A percentile compares a stretch with the other conserved stretches of the same genome.
phyloP scores from a whole-genome alignment of 208 protist genomes.

The Acanthamoeba lenticulata region DNA sequence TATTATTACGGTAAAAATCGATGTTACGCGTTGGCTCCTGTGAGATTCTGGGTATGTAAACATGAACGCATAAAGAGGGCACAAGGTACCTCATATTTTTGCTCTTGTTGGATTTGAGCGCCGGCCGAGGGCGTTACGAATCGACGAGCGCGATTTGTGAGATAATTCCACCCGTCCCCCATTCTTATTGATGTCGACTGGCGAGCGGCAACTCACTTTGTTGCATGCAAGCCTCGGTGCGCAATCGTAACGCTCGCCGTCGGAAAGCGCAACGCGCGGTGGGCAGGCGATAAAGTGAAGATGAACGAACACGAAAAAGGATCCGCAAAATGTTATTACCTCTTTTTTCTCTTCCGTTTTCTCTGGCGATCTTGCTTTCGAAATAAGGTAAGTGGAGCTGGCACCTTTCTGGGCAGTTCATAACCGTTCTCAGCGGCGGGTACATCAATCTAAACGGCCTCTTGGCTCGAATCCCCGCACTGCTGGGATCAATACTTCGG shows the following conservation, averaged over 20 bases:
- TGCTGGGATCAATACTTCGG: background rate
- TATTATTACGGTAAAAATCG: too few relatives aligned
- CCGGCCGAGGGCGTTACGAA: background rate
- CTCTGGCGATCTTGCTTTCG: background rate
- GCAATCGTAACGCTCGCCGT: too few relatives aligned
- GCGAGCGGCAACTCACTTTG: background rate
- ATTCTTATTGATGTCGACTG: background rate
- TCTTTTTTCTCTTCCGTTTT: background rate
- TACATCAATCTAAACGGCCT: background rate
- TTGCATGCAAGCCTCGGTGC: background rate
- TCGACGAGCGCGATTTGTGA: background rate
- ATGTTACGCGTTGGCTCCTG: too few relatives aligned
- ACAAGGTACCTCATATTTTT: constrained; percentile 11
- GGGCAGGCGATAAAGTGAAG: too few relatives aligned
- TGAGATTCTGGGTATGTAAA: too few relatives aligned
- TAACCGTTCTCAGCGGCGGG: background rate
- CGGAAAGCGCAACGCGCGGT: too few relatives aligned
- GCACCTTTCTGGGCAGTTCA: background rate
- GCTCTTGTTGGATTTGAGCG: background rate
- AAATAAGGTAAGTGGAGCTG: background rate
- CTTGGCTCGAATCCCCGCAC: too few relatives aligned
- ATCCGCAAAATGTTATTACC: too few relatives aligned
- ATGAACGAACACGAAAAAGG: too few relatives aligned
- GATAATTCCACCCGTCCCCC: background rate
- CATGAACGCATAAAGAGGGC: background rate